Conservation (phyloP, 2,329 filamentous ascomycete genomes). For the Dendrostoma leiphaemia region DNA sequence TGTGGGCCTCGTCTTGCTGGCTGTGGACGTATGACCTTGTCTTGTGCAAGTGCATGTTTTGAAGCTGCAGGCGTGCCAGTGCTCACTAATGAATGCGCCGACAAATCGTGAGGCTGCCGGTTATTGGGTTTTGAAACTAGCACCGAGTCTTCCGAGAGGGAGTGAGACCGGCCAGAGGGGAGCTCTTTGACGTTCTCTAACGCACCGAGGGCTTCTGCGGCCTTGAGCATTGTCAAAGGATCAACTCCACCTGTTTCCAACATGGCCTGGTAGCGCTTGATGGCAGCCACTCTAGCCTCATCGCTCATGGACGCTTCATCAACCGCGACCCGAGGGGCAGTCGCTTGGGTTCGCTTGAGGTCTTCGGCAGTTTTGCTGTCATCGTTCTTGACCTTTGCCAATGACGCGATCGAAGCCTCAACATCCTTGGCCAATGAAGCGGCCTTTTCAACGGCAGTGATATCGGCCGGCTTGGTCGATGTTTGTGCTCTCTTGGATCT, state of each 20-base stretch:
- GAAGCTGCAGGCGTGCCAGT: background rate
- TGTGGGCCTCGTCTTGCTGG: constrained; percentile 1
- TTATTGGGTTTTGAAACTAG: background rate
- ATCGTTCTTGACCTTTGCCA: background rate
- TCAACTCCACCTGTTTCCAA: background rate
- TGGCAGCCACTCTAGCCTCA: background rate
- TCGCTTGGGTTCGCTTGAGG: background rate
- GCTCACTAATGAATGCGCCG: background rate
- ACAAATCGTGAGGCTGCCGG: background rate
- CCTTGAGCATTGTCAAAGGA: background rate
- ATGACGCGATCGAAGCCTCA: background rate
- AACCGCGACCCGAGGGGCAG: background rate
- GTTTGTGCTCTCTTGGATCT: background rate
- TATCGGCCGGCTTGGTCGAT: too few species aligned
- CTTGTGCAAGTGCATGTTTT: constrained; percentile 4
- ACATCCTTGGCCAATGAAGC: background rate
- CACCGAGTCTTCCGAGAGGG: constrained; percentile 9
- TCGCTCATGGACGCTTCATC: background rate
- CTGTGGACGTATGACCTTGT: constrained; percentile 1
- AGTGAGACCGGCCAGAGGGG: constrained; percentile 10
- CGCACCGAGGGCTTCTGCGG: background rate
- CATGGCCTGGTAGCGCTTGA: background rate
- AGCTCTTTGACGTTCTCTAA: constrained; percentile 7
- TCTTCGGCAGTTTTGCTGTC: background rate
- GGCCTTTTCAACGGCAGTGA: too few species aligned